phyloP scores from a whole-genome alignment of 768 basidiomycete genomes.

The Chalciporus pseudorubinellus region DNA sequence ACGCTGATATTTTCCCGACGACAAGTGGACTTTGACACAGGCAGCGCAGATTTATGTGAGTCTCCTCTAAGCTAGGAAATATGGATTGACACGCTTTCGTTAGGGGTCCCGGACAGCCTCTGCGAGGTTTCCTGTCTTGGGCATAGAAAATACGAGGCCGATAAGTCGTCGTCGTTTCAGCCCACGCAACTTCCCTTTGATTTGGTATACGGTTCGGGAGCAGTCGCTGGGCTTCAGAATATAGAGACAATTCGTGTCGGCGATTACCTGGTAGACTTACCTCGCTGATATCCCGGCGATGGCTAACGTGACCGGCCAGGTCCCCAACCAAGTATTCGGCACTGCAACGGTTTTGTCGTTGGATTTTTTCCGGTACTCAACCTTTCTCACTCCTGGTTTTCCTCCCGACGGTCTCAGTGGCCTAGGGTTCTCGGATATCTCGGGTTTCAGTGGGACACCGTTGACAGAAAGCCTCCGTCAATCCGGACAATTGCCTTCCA shows the following conservation, averaged over 20 bases:
- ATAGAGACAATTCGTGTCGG: constrained; percentile 37
- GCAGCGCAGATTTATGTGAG: constrained; percentile 44
- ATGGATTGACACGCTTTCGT: background rate
- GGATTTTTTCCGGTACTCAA: constrained; percentile 19
- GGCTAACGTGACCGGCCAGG: constrained; percentile 15
- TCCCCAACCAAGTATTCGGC: constrained; percentile 37
- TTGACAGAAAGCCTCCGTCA: constrained; percentile 43
- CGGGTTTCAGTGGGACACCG: constrained; percentile 30
- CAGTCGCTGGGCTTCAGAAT: constrained; percentile 30
- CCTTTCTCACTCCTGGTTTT: constrained; percentile 3
- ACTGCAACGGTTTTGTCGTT: constrained; percentile 32
- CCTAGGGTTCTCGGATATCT: constrained; percentile 39
- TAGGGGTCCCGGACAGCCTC: constrained; percentile 32
- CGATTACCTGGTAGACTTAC: constrained; percentile 27
- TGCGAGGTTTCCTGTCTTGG: constrained; percentile 30
- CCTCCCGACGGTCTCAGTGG: constrained; percentile 41
- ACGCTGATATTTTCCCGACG: background rate
- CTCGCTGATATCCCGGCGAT: background rate
- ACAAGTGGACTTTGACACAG: constrained; percentile 49
- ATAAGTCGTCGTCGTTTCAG: constrained; percentile 24
- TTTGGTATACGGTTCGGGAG: constrained; percentile 41
- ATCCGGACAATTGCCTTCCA: constrained; percentile 14
- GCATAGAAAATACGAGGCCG: constrained; percentile 28
- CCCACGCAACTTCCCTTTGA: constrained; percentile 16
- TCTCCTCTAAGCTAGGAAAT: background rate